Percentiles rank a stretch among this genome's conserved stretches.
phyloP scores from a whole-genome alignment of 2,329 filamentous ascomycete species.

The Aureobasidium sp. region DNA sequence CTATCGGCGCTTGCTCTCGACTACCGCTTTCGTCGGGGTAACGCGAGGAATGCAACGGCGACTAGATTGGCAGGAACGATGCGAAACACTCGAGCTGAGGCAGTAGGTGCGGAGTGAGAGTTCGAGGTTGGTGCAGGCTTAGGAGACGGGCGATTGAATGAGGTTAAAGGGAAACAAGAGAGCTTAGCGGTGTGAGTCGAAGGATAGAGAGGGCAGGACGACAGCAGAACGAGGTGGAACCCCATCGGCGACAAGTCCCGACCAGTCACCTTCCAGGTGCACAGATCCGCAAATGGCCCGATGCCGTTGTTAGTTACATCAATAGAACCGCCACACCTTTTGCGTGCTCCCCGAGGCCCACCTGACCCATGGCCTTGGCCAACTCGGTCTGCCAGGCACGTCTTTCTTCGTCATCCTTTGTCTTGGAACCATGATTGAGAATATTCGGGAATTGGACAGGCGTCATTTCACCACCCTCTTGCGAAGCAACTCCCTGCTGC shows the following conservation, averaged over 20 bases:
- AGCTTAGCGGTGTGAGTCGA: slow-evolving; percentile 12
- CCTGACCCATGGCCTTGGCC: not conserved
- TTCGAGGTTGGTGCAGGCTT: not conserved
- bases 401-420: slow-evolving; percentile 8
- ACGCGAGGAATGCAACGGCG: slow-evolving; percentile 14
- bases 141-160: slow-evolving; percentile 3
- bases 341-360: slow-evolving; percentile 6
- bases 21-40: slow-evolving; percentile 12
- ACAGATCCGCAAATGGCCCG: slow-evolving; percentile 1
- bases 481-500: not conserved
- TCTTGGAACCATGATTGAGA: not conserved
- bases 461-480: not conserved
- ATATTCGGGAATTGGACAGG: not conserved
- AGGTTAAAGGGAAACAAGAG: slow-evolving; percentile 3
- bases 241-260: slow-evolving; percentile 5
- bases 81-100: slow-evolving; percentile 1
- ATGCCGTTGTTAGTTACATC: not conserved
- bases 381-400: slow-evolving; percentile 3
- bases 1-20: slow-evolving; percentile 8
- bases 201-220: slow-evolving; percentile 7
- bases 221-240: slow-evolving; percentile 7
- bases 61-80: slow-evolving; percentile 11
- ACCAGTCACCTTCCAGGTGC: not conserved
- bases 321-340: slow-evolving; percentile 4
- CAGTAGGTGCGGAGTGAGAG: not conserved